phyloP scores from a whole-genome alignment of 768 basidiomycete genomes.

The Dioszegia aurantiaca region DNA sequence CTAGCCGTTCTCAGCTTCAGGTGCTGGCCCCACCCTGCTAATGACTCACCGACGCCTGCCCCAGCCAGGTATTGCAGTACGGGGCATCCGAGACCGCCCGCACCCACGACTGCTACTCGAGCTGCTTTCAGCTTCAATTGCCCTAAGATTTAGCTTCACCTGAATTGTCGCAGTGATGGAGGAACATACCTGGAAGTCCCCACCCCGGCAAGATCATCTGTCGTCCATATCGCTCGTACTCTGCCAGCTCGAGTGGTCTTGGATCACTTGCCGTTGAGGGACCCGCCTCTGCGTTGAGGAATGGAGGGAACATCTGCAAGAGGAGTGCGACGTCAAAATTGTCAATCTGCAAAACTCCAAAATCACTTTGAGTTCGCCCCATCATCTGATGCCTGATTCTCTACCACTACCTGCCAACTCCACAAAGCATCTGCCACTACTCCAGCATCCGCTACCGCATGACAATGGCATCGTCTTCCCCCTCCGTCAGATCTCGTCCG shows the following conservation, averaged over 20 bases:
- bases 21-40: not conserved
- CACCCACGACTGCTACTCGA: slow-evolving; percentile 82
- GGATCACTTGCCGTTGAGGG: not conserved
- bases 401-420: slow-evolving; percentile 33
- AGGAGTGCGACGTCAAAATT: not conserved
- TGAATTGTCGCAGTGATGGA: not conserved
- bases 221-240: slow-evolving; percentile 87
- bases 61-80: slow-evolving; percentile 90
- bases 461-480: slow-evolving; percentile 15
- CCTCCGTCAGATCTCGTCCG: slow-evolving; percentile 22
- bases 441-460: slow-evolving; percentile 32
- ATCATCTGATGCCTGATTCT: slow-evolving; percentile 2
- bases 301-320: not conserved
- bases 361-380: not conserved
- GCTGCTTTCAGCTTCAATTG: slow-evolving; percentile 76
- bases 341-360: not conserved
- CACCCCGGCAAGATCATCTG: slow-evolving; percentile 93
- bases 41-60: slow-evolving; percentile 77
- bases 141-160: slow-evolving; percentile 56
- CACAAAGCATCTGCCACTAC: slow-evolving; percentile 36
- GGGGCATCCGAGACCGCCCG: slow-evolving; percentile 94
- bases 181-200: slow-evolving; percentile 68
- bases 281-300: slow-evolving; percentile 2
- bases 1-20: slow-evolving; percentile 54
- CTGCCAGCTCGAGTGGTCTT: slow-evolving; percentile 53